These are phyloP conservation scores for Penicillium carneum DNA, from an alignment of 2,329 filamentous ascomycete species.

Conservation along the genomic window DNA sequence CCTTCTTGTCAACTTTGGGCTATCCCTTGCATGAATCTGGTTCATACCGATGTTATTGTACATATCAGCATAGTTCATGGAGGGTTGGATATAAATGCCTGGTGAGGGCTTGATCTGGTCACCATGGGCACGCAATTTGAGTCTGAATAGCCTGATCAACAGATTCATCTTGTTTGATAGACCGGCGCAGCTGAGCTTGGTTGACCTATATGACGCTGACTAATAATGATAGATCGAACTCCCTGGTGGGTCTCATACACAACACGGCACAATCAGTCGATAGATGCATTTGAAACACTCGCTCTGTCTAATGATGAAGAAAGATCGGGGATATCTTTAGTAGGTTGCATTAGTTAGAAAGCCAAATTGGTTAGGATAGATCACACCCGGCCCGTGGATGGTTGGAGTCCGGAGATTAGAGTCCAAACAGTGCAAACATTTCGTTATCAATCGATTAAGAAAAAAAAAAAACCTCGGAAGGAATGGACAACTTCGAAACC, in stretches of 20 bases:
- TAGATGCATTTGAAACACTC: constrained; percentile 18
- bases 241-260: not conserved
- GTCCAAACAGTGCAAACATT: constrained; percentile 47
- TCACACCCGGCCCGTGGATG: constrained; percentile 24
- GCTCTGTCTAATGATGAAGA: not conserved
- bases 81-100: constrained; percentile 38
- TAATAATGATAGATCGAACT: constrained; percentile 27
- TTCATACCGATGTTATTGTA: constrained; percentile 29
- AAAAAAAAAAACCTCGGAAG: constrained; percentile 33
- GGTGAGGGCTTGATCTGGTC: constrained; percentile 20
- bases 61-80: constrained; percentile 14
- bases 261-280: constrained; percentile 21
- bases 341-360: constrained; percentile 24
- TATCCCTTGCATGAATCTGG: constrained; percentile 35
- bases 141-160: not conserved
- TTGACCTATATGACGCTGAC: not conserved
- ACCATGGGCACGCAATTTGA: not conserved
- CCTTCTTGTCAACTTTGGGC: constrained; percentile 12
- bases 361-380: constrained; percentile 10
- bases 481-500: constrained; percentile 25
- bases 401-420: not conserved
- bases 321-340: constrained; percentile 11
- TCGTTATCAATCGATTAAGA: constrained; percentile 37
- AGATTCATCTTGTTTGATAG: not conserved
- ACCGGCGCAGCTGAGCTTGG: not conserved